Evolutionary conservation across 768 basidiomycete genomes (phyloP), one percentile per base, ranked within the genome.

Genomic region (Xerocomus spinulosus): DNA sequence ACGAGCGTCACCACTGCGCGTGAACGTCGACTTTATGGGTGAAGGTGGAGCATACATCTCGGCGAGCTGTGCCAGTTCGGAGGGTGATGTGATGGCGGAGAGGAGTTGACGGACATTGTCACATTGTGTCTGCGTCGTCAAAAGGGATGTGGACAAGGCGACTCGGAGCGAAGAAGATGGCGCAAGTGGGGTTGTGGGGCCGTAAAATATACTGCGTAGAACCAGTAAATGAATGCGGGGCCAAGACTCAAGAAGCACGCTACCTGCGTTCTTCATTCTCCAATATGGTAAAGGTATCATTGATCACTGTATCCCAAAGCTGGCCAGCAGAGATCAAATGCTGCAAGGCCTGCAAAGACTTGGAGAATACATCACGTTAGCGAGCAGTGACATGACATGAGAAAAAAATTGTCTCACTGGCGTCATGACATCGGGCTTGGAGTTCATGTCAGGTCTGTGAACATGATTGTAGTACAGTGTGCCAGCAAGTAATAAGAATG

Each of bases 31-130:
- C 44, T 58, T 64, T 39, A 56, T 51, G 4, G 86, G 84, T 0
- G 84, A 87, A 0, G 87, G 78, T 5, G 90, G 89, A 0, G 87
- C 87, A 63, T 92, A 92, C 90, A 92, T 92, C 67, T 89, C 89
- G 10, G 85, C 73, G 10, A 92, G 74, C 60, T 87, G 89, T 9
- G 83, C 74, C n/a, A 90, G 71, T 54, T 87, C 82, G 13, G 75
- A 63, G 7, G 85, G 83, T 7, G 78, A 79, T 0, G 89, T 84
- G 38, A 92, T 77, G 13, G 88, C 89, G 7, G 83, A 76, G 40
- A 92, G 76, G 3, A 91, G 77, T 42, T 83, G 82, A 26, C 90
- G 85, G 53, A 92, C 80, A 49, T 85, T 86, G 60, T 91, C 89
- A 59, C 83, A 86, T 66, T 92, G 88, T 0, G 75, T 80, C 58